Base-by-base conservation (phyloP, 2,329 filamentous ascomycete genomes). In the Alternaria arbusti region DNA sequence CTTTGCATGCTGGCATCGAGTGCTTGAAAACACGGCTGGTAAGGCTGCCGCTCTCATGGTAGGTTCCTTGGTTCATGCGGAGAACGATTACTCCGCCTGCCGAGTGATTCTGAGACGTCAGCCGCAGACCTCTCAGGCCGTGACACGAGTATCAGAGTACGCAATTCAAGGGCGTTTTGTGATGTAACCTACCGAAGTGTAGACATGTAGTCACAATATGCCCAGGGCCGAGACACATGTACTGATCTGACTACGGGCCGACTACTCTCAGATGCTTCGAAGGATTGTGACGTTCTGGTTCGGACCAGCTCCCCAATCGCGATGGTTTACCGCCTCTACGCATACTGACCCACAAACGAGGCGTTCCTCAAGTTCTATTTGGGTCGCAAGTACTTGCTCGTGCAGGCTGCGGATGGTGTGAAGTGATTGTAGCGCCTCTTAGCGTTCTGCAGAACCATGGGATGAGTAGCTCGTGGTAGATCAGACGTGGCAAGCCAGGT, bases 401-500 rank as follows among this genome's bases (percentile, higher is more conserved):
- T 51, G 20, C n/a, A 54, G 36, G 43, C 15, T 32, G 32, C 23
- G 12, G 23, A 46, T 25, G 8, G 28, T 11, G 47, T 54, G 32
- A 32, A 25, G 36, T 44, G 57, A 32, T 46, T 25, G 49, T 36
- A 54, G 26, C 54, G 36, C 30, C 49, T 25, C 17, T 49, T 55
- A 45, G 51, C 51, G 30, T 15, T 43, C 44, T 60, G 44, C 44
- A 30, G 43, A 23, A 57, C 51, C 32, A 50, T 50, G 32, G 25
- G 45, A 32, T 23, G 4, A 28, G 17, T 17, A 51, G 28, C n/a
- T 45, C 13, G 26, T 22, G 36, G 44, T 28, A 60, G 51, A 28
- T 49, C 56, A 26, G 49, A 62, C 22, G 15, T 30, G 26, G 25
- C 20, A 43, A 63, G 49, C 49, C 60, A 11, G 60, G 56, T 63